Percentiles rank a stretch among this genome's conserved stretches.
Evolutionary conservation across 1,284 basidiomycete genomes (phyloP).

Genomic region (Malassezia dermatis): DNA sequence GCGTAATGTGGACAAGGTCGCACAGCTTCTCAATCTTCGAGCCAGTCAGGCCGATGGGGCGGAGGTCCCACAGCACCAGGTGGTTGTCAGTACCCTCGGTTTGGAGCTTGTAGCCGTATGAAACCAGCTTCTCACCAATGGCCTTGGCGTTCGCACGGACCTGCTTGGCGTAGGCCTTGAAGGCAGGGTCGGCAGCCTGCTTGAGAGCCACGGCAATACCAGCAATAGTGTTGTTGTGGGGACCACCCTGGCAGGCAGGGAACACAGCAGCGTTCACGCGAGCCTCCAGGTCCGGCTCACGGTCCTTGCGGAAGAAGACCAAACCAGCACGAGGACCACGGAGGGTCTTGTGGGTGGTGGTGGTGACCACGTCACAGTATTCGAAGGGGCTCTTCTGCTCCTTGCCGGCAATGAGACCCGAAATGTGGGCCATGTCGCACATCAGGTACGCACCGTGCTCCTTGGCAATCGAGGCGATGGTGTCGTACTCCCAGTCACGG

Average conservation of each 20-base stretch:
- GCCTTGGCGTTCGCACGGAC: slow-evolving; percentile 59
- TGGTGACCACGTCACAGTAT: slow-evolving; percentile 69
- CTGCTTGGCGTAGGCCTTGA: slow-evolving; percentile 86
- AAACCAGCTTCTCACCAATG: slow-evolving; percentile 38
- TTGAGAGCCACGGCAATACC: slow-evolving; percentile 88
- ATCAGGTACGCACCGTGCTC: slow-evolving; percentile 72
- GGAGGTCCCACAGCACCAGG: slow-evolving; percentile 92
- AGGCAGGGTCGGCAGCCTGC: slow-evolving; percentile 81
- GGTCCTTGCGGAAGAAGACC: slow-evolving; percentile 97
- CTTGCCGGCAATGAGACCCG: slow-evolving; percentile 84
- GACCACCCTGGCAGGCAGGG: slow-evolving; percentile 99
- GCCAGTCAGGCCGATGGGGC: slow-evolving; percentile 87
- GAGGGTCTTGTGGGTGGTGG: slow-evolving; percentile 83
- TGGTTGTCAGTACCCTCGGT: slow-evolving; percentile 96
- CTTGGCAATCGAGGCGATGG: slow-evolving; percentile 71
- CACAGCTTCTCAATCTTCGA: slow-evolving; percentile 98
- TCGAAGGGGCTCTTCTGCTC: slow-evolving; percentile 89
- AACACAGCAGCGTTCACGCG: slow-evolving; percentile 97
- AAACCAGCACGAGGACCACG: slow-evolving; percentile 95
- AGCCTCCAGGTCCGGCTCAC: slow-evolving; percentile 75
- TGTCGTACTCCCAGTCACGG: slow-evolving; percentile 69
- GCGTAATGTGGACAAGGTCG: slow-evolving; percentile 75
- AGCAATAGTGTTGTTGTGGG: slow-evolving; percentile 98
- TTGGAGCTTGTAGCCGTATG: slow-evolving; percentile 68
- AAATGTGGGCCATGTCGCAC: slow-evolving; percentile 89